Base-by-base conservation (phyloP, 2,329 filamentous ascomycete species). In the Endoconidiophora laricicola region DNA sequence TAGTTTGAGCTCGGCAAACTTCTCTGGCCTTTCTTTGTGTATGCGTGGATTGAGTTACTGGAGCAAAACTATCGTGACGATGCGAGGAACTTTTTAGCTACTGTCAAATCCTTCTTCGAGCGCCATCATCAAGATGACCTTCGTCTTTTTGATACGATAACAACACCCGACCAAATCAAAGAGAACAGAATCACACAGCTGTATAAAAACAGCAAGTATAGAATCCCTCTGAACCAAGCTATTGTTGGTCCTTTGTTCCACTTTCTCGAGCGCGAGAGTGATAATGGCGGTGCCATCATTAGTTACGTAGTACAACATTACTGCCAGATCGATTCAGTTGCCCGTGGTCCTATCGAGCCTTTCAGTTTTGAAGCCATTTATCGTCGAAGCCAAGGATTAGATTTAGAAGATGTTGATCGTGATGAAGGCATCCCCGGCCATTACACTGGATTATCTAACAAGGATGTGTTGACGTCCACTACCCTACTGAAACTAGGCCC, bases 21-120 rank as follows among this genome's bases (percentile, higher is more conserved):
- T 3, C 68, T 94, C 14, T 98, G 91, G 87, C 91, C 91, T 0
- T 69, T 93, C 0, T 96, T 95, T 60, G 84, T 96, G 46, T 94
- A 98, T 64, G 91, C 86, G 0, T 95, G 84, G 60, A 70, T 98
- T 23, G 80, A 86, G 52, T 74, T 96, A 50, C 74, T 93, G 24
- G 71, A 71, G 33, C 77, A 86, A 53, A 79, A 78, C 55, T 87
- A 83, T 57, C 68, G 75, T 1, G 75, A 76, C 38, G 86, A 94
- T 52, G 79, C 81, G 12, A 79, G 83, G 56, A 68, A 73, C 2
- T 90, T 94, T 60, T 79, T 93, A 54, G 73, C 76, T 24, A 70
- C 74, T 3, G 79, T 85, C 59, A 79, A 78, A 49, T 59, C 63
- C 2, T 63, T 79, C 49, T 96, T 96, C 58, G 78, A 87, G 57